Conservation (phyloP, 2,329 filamentous ascomycete species). For the Penicillium glabrum region DNA sequence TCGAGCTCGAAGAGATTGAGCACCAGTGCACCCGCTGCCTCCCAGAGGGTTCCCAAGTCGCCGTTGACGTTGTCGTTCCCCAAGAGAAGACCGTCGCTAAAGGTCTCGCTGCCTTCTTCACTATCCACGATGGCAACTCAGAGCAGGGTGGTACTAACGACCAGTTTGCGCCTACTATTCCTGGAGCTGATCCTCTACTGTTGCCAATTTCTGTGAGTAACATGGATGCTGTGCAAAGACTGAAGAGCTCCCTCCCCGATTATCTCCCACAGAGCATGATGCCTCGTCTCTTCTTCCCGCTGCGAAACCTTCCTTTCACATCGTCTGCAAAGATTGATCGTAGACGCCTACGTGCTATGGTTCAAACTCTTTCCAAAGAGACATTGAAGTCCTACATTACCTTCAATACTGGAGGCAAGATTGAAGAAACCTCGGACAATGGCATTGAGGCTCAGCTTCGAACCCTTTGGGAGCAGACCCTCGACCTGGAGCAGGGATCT, state of each 20-base stretch:
- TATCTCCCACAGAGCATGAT: slow-evolving; percentile 45
- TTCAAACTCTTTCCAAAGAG: slow-evolving; percentile 35
- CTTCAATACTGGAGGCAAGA: slow-evolving; percentile 15
- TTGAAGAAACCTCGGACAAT: slow-evolving; percentile 24
- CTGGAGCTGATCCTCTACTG: slow-evolving; percentile 23
- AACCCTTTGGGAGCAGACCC: slow-evolving; percentile 39
- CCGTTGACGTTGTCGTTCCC: slow-evolving; percentile 43
- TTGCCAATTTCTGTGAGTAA: slow-evolving; percentile 26
- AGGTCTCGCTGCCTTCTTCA: slow-evolving; percentile 37
- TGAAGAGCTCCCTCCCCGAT: slow-evolving; percentile 27
- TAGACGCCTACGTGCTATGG: slow-evolving; percentile 37
- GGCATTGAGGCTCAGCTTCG: slow-evolving; percentile 32
- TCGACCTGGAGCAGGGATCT: slow-evolving; percentile 38
- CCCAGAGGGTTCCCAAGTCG: slow-evolving; percentile 38
- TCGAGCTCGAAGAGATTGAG: slow-evolving; percentile 49
- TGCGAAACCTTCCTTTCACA: slow-evolving; percentile 42
- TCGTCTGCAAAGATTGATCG: slow-evolving; percentile 47
- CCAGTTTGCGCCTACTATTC: slow-evolving; percentile 14
- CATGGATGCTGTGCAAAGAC: slow-evolving; percentile 22
- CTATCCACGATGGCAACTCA: slow-evolving; percentile 16
- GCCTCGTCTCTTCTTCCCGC: slow-evolving; percentile 44
- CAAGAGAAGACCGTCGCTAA: slow-evolving; percentile 32
- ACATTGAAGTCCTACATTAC: slow-evolving; percentile 31
- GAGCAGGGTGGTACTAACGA: slow-evolving; percentile 23
- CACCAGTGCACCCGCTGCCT: slow-evolving; percentile 41